Conservation (phyloP, 371 early-diverging fungal species). For the Mortierella sp. region DNA sequence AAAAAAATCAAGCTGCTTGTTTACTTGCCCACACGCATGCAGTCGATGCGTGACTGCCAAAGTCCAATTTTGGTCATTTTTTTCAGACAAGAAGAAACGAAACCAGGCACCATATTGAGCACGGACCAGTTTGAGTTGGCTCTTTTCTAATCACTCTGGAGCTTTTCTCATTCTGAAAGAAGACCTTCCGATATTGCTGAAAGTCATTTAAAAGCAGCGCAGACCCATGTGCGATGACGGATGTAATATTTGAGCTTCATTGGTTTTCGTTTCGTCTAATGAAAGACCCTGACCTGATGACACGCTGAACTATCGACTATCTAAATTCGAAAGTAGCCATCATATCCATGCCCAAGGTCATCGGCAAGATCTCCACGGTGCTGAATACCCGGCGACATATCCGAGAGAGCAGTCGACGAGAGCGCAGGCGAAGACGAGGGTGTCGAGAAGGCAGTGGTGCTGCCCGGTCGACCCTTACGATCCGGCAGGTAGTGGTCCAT, state of each 20-base stretch:
- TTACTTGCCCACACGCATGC: background rate
- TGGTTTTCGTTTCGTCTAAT: no score
- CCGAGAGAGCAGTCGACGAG: background rate
- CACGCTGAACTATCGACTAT: no score
- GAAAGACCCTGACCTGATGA: no score
- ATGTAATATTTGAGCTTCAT: no score
- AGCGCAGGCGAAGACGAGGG: slow-evolving; percentile 24
- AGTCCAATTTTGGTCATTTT: background rate
- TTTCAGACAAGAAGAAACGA: background rate
- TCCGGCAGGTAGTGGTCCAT: slow-evolving; percentile 51
- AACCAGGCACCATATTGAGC: background rate
- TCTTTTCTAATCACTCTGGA: no score
- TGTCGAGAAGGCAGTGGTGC: slow-evolving; percentile 23
- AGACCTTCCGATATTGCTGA: no score
- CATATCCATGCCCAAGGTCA: slow-evolving; percentile 11
- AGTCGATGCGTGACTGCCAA: background rate
- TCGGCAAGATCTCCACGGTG: background rate
- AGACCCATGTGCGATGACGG: no score
- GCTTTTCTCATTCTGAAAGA: no score
- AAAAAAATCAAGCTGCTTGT: background rate
- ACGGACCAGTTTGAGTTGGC: background rate
- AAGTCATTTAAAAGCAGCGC: no score
- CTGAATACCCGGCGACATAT: slow-evolving; percentile 7
- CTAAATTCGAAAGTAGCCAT: background rate
- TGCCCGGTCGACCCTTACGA: slow-evolving; percentile 5